phyloP scores from a whole-genome alignment of 2,329 filamentous ascomycete species.

The Phialemonium atrogriseum region DNA sequence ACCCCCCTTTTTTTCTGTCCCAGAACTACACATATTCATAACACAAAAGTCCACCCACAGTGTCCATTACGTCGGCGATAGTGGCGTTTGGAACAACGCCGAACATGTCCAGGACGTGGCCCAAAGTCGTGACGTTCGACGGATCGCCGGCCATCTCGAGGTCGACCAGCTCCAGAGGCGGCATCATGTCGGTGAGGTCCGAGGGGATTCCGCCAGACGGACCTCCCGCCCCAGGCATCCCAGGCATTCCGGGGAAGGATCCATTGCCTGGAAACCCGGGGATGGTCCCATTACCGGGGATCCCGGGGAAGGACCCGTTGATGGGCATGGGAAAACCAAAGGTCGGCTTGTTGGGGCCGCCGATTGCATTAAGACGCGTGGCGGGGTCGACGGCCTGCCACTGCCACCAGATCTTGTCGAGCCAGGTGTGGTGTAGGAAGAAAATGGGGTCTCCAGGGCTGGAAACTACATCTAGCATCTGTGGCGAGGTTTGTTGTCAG shows the following conservation, averaged over 20 bases:
- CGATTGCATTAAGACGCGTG: too few relatives aligned
- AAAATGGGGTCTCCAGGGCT: conserved; percentile 23
- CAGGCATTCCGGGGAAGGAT: too few relatives aligned
- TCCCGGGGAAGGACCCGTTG: too few relatives aligned
- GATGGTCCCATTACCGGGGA: too few relatives aligned
- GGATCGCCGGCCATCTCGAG: conserved; percentile 9
- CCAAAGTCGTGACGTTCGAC: conserved; percentile 14
- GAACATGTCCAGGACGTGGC: conserved; percentile 18
- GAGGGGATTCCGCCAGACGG: too few relatives aligned
- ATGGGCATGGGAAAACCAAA: too few relatives aligned
- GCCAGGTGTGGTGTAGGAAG: conserved; percentile 18
- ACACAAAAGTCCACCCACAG: conserved; percentile 13
- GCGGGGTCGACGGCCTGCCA: conserved; percentile 14
- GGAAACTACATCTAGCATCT: conserved; percentile 8
- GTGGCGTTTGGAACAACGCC: conserved; percentile 16
- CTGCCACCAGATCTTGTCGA: conserved; percentile 17
- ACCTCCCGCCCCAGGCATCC: too few relatives aligned
- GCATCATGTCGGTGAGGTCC: conserved; percentile 6
- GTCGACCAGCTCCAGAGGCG: too few relatives aligned
- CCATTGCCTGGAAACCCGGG: too few relatives aligned
- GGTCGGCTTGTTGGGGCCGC: too few relatives aligned
- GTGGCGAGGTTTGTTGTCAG: too few relatives aligned
- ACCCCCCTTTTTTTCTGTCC: too few relatives aligned
- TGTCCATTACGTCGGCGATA: conserved; percentile 21
- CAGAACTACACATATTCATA: conserved; percentile 20